Evolutionary conservation across 2,329 filamentous ascomycete genomes (phyloP).

Genomic region (Nannizzia gypsea): DNA sequence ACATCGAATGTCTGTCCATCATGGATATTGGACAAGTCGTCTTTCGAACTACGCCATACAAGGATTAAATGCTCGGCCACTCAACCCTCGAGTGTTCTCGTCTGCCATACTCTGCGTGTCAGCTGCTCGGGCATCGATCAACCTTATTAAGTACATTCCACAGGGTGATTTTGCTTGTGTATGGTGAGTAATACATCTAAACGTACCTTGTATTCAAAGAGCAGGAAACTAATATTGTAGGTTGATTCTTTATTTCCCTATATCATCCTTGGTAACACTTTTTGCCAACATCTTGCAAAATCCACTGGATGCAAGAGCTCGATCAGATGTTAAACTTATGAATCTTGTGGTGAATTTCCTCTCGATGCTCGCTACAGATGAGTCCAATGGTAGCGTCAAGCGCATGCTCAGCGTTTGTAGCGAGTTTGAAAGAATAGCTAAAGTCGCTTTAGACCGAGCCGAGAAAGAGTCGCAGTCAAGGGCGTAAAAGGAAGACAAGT

Average conservation of each 20-base stretch:
- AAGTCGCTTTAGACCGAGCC: constrained; percentile 77
- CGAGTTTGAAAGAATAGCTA: constrained; percentile 93
- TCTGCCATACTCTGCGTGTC: constrained; percentile 87
- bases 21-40: constrained; percentile 94
- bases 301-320: constrained; percentile 74
- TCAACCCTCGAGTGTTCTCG: constrained; percentile 90
- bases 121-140: constrained; percentile 83
- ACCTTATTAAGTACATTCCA: constrained; percentile 88
- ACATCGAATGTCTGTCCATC: constrained; percentile 95
- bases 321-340: constrained; percentile 84
- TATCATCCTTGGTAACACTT: constrained; percentile 84
- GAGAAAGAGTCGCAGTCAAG: constrained; percentile 72
- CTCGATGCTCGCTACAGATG: constrained; percentile 76
- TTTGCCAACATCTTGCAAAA: constrained; percentile 97
- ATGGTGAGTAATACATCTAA: constrained; percentile 51
- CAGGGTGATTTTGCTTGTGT: constrained; percentile 91
- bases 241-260: constrained; percentile 93
- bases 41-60: constrained; percentile 92
- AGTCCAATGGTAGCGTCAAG: constrained; percentile 78
- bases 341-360: constrained; percentile 85
- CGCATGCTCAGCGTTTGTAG: constrained; percentile 88
- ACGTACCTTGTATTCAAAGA: neutral
- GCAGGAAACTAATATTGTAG: constrained; percentile 24
- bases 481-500: constrained; percentile 74
- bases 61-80: constrained; percentile 74